Base-by-base conservation (phyloP, 75 land plant genomes). In the Sequoiadendron giganteum region DNA sequence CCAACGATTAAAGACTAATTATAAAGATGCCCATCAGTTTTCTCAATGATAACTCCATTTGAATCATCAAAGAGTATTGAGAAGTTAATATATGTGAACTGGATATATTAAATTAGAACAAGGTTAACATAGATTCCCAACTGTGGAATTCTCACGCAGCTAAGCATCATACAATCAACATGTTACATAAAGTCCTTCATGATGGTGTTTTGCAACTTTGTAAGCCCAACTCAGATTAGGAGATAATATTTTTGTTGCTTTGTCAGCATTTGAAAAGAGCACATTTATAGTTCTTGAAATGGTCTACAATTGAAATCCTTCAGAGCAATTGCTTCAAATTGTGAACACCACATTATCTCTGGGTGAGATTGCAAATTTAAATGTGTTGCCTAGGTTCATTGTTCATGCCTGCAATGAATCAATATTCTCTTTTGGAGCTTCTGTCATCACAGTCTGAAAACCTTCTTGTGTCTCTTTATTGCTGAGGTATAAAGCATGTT, bases 401-500 rank as follows among this genome's bases (percentile, higher is more conserved):
- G n/a, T 80, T 42, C 47, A 43, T 43, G 83, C 30, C 10, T 43
- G 83, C 45, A 40, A 80, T 43, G 49, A 80, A 7, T 80, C 48
- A 80, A 43, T 80, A 16, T 30, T 43, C 9, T 43, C 83, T 10
- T 80, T 80, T 43, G 47, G 48, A 80, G 49, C 45, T 80, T 42
- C 48, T 43, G 48, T 8, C 25, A 28, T 42, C n/a, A 43, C 10
- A 13, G 25, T 80, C n/a, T 80, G 11, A 38, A 43, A 8, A 4
- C 14, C 15, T 80, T 80, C 25, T 80, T 43, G 38, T 9, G n/a
- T 80, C 48, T 43, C 83, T n/a, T n/a, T 72, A 10, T 16, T n/a
- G 75, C 9, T 72, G 34, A 80, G n/a, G 10, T 25, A n/a, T 25
- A 21, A 90, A 25, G 95, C 93, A 90, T 95, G 94, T 48, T 94